Conservation (phyloP, 257 asterid species). For the Gentiana macrophylla region DNA sequence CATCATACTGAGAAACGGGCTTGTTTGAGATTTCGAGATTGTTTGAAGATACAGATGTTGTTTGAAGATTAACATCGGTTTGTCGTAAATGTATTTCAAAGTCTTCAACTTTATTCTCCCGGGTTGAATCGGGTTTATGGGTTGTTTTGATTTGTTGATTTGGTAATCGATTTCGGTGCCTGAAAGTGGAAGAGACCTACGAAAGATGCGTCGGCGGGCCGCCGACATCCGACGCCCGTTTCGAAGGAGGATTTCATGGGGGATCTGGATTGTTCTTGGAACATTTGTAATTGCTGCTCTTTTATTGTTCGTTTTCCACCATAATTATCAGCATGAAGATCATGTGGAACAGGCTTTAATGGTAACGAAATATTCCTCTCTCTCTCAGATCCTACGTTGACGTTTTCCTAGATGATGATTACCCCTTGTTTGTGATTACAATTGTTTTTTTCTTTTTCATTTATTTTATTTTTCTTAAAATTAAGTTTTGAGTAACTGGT, state of each 20-base stretch:
- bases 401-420: background rate
- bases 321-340: conserved; percentile 45
- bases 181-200: conserved; percentile 22
- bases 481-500: too few species aligned
- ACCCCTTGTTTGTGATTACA: too few species aligned
- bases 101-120: background rate
- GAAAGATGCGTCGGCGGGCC: conserved; percentile 88
- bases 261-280: conserved; percentile 75
- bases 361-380: conserved; percentile 27
- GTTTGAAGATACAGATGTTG: conserved; percentile 16
- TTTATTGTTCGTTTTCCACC: conserved; percentile 55
- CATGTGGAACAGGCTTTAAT: conserved; percentile 42
- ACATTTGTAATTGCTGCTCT: conserved; percentile 46
- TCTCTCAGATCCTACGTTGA: conserved; percentile 6
- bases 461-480: background rate
- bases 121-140: conserved; percentile 25
- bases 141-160: conserved; percentile 20
- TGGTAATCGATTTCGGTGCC: conserved; percentile 13
- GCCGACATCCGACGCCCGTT: conserved; percentile 91
- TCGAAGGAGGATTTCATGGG: conserved; percentile 55
- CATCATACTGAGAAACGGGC: conserved; percentile 14
- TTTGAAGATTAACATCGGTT: conserved; percentile 21
- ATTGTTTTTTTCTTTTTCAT: background rate
- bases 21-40: conserved; percentile 7
- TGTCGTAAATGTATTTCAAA: conserved; percentile 1